Evolutionary conservation across 495 filamentous ascomycete genomes (phyloP), one percentile per base, ranked within the genome.

Genomic region (Aspergillus kassunensis): DNA sequence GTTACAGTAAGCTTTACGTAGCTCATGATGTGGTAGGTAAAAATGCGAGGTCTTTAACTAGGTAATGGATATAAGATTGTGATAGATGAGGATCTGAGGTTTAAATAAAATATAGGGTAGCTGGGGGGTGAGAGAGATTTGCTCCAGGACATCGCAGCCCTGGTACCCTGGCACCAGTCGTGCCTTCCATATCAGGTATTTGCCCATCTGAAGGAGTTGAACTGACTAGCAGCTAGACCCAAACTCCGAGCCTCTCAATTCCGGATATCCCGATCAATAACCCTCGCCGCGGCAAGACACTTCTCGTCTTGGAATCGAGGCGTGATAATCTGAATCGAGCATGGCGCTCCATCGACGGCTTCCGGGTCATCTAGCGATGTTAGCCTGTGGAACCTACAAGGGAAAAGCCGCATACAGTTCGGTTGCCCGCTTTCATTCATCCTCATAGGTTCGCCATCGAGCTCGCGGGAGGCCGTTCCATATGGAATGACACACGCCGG

Each of bases 251-350:
- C n/a, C n/a, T n/a, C 6, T 39, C 34, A 51, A 16, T 19, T 11
- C 16, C 47, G 53, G 25, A 68, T 53, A 16, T 55, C 61, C 30
- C 25, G 15, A 20, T 72, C 70, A 51, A 75, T 66, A 10, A 70
- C 57, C n/a, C 61, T 53, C 9, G 72, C 61, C 7, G 57, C 63
- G n/a, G 56, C 49, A 2, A 74, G 59, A 41, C 72, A 76, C 35
- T 67, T 62, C 54, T 76, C 71, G 35, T 76, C 72, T n/a, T 71
- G 70, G 58, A 72, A 72, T 5, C 53, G 59, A 0, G 67, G 65
- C 2, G 72, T 56, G 13, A 74, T 56, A 6, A 76, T 42, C 42
- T 75, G 71, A 20, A 75, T 40, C 0, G 71, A 60, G 45, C 72
- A 72, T 0, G 72, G 72, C 1, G 65, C 65, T 13, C 65, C 70